phyloP scores from a whole-genome alignment of 306 rosid species.

The Casuarina cunninghamiana region DNA sequence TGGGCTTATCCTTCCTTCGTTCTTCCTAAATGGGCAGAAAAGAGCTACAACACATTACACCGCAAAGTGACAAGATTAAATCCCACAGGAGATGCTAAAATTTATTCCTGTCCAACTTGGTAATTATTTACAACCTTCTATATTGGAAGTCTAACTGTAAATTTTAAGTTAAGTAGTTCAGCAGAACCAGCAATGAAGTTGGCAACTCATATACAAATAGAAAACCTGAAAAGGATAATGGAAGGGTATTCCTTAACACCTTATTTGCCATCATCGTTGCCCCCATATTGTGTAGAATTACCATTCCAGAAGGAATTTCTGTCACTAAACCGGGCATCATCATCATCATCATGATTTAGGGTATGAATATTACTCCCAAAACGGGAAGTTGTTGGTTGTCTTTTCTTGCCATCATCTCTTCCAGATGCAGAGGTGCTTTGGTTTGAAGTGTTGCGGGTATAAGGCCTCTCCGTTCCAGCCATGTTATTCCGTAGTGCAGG shows the following conservation, averaged over 20 bases:
- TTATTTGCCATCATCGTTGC: conserved; percentile 38
- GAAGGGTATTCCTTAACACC: not conserved
- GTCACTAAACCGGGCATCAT: conserved; percentile 42
- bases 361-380: conserved; percentile 59
- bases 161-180: not conserved
- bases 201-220: not conserved
- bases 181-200: not conserved
- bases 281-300: conserved; percentile 64
- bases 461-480: conserved; percentile 20
- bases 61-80: not conserved
- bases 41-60: not conserved
- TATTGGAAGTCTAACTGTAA: not conserved
- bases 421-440: conserved; percentile 21
- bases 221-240: not conserved
- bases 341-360: conserved; percentile 51
- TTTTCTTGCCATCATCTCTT: conserved; percentile 23
- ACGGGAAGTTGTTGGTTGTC: conserved; percentile 26
- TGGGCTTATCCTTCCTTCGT: not conserved
- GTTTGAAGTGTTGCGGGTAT: conserved; percentile 4
- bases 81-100: not conserved
- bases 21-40: not conserved
- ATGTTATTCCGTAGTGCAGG: conserved; percentile 7
- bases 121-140: not conserved
- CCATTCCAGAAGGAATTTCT: conserved; percentile 64
- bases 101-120: not conserved